phyloP scores from a whole-genome alignment of 1,284 basidiomycete genomes.

The Exobasidium cylindrosporum region DNA sequence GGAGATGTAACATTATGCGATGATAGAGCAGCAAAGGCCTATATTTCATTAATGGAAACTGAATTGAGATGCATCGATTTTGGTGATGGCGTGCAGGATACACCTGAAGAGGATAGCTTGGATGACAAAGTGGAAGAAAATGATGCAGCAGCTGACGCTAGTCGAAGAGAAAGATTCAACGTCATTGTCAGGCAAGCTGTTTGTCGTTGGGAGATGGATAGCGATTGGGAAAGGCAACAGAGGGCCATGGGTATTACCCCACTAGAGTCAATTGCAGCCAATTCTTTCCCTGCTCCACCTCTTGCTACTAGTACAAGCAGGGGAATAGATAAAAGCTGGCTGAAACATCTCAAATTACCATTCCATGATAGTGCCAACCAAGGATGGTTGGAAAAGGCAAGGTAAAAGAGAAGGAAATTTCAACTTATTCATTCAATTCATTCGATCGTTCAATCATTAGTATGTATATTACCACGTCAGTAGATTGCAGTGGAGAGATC shows the following conservation, averaged over 20 bases:
- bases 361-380: too few relatives aligned
- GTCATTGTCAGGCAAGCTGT: constrained; percentile 30
- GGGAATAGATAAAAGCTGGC: too few relatives aligned
- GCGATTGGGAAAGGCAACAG: constrained; percentile 29
- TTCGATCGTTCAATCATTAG: too few relatives aligned
- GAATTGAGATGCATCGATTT: constrained; percentile 33
- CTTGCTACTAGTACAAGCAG: too few relatives aligned
- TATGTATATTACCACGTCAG: background rate
- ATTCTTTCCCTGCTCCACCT: background rate
- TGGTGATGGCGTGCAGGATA: constrained; percentile 20
- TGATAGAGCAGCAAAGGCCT: constrained; percentile 29
- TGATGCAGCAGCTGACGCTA: constrained; percentile 23
- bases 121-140: constrained; percentile 3
- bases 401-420: background rate
- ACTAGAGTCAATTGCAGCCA: background rate
- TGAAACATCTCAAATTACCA: too few relatives aligned
- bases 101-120: background rate
- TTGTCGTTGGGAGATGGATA: constrained; percentile 36
- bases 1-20: constrained; percentile 26
- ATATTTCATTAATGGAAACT: constrained; percentile 32
- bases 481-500: background rate
- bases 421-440: background rate
- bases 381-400: background rate
- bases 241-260: background rate
- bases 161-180: constrained; percentile 25